Conservation (phyloP, 2,329 filamentous ascomycete genomes). For the Pseudocercospora pini-densiflorae region DNA sequence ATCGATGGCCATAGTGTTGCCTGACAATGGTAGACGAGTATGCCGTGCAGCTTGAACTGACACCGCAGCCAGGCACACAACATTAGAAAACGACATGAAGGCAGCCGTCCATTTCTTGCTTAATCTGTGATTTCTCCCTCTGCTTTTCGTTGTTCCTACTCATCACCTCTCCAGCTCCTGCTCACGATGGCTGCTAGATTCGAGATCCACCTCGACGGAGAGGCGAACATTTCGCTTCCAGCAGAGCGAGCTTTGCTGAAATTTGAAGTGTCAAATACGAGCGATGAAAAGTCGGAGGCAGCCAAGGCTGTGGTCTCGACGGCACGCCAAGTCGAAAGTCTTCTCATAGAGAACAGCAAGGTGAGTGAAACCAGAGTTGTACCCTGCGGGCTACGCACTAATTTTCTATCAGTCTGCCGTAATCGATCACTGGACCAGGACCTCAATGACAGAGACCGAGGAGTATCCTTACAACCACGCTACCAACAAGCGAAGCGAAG, state of each 20-base stretch:
- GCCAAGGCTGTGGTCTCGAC: constrained; percentile 1
- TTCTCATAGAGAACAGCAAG: constrained; percentile 13
- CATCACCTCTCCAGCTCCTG: too few species aligned
- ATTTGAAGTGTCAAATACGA: background rate
- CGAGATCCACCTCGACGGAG: constrained; percentile 9
- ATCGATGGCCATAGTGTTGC: too few species aligned
- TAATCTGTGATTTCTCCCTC: too few species aligned
- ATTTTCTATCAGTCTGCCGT: background rate
- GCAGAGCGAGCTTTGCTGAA: constrained; percentile 15
- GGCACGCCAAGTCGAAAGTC: constrained; percentile 9
- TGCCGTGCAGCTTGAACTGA: too few species aligned
- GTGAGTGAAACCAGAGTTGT: background rate
- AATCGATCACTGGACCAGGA: constrained; percentile 19
- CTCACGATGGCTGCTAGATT: background rate
- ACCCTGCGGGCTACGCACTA: background rate
- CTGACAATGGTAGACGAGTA: too few species aligned
- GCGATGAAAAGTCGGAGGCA: background rate
- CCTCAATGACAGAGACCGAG: constrained; percentile 17
- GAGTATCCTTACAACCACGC: background rate
- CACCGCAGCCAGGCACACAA: too few species aligned
- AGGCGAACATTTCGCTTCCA: constrained; percentile 3
- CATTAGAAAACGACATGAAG: too few species aligned
- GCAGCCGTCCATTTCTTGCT: too few species aligned
- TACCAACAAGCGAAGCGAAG: background rate
- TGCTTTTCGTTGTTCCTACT: too few species aligned